Conservation (phyloP, 2,329 filamentous ascomycete genomes). For the Leptoxyphium fumago region DNA sequence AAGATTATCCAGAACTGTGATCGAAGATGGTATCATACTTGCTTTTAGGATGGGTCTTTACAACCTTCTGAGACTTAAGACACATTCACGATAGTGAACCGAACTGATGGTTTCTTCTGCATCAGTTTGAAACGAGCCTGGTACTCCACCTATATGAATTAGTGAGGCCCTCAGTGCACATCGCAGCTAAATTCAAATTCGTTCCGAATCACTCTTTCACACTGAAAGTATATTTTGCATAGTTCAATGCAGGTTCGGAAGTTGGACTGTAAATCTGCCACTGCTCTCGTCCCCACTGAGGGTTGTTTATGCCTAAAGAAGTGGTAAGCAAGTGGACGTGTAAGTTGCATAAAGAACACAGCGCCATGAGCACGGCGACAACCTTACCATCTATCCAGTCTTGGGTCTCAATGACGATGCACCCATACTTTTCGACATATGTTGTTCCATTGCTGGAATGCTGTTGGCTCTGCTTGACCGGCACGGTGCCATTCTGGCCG, state of each 20-base stretch:
- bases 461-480: constrained; percentile 58
- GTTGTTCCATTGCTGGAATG: constrained; percentile 32
- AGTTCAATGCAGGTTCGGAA: constrained; percentile 6
- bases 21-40: no score
- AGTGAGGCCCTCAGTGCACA: no score
- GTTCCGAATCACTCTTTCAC: neutral
- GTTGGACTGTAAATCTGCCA: constrained; percentile 34
- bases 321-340: no score
- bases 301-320: constrained; percentile 58
- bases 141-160: no score
- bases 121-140: no score
- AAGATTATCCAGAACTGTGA: no score
- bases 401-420: constrained; percentile 80
- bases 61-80: no score
- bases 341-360: no score
- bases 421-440: constrained; percentile 59
- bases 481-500: constrained; percentile 31
- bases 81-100: no score
- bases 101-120: no score
- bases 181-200: no score
- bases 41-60: no score
- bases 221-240: constrained; percentile 8
- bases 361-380: neutral
- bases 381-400: constrained; percentile 70
- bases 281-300: constrained; percentile 56